Base-by-base conservation (phyloP, 306 rosid genomes). In the Trifolium pratense region DNA sequence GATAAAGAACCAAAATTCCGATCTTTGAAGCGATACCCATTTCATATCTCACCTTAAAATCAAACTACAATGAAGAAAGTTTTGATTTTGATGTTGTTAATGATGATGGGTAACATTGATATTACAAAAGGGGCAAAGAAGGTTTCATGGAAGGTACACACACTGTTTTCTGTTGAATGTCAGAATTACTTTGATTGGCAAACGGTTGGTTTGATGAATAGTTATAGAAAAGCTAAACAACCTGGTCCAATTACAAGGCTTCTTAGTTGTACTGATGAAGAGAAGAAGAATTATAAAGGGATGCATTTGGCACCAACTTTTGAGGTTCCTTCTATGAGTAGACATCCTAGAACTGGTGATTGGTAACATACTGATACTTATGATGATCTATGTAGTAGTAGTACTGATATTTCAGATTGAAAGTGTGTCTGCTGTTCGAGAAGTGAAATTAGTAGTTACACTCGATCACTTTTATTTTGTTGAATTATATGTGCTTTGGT, bases 131-230 rank as follows among this genome's bases (percentile, higher is more conserved):
- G 79, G 67, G 87, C 73, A 75, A 82, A 66, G 71, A 83, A 86
- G 78, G 78, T 84, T 40, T 79, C 89, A 14, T 76, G 88, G 88
- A 88, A 91, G 86, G 60, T 94, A 32, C 99, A 94, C 71, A 94
- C 99, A 2, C 87, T 94, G 40, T 94, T 94, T 89, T 94, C 99
- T 63, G 97, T 91, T 81, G 99, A 94, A 81, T 94, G 99, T 59
- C 95, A 94, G 81, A 82, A 94, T 84, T 94, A 94, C 92, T 94
- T 94, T 79, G 99, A 94, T 82, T 94, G 99, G 99, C 97, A 94
- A 66, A 94, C 99, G 12, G 99, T 94, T 31, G 99, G 99, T 36
- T 81, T 94, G 18, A 87, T 94, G 91, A 82, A 88, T 29, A 94
- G 99, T 80, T 91, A 78, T 80, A 83, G 78, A 79, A 94, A 87